These are phyloP conservation scores for Pleurotus tuoliensis DNA, from an alignment of 768 basidiomycete genomes.

Conservation along the genomic window DNA sequence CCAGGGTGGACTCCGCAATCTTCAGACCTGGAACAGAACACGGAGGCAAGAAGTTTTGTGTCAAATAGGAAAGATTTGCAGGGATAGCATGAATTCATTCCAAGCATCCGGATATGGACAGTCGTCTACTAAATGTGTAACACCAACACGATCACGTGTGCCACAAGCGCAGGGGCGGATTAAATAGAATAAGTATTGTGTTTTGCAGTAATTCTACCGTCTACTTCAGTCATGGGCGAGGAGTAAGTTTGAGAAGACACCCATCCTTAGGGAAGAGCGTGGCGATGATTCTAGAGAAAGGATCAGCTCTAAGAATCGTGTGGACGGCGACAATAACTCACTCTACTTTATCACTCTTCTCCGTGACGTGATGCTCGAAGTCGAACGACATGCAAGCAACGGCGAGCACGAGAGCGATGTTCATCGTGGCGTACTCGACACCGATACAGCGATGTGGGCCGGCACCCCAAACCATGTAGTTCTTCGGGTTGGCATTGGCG, in stretches of 20 bases:
- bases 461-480: conserved; percentile 93
- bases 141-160: conserved; percentile 4
- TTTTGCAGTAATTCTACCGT: too few species aligned
- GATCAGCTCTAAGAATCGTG: background rate
- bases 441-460: conserved; percentile 94
- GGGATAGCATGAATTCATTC: too few species aligned
- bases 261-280: conserved; percentile 96
- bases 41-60: background rate
- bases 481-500: conserved; percentile 84
- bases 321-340: conserved; percentile 35
- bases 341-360: conserved; percentile 76
- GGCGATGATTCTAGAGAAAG: conserved; percentile 72
- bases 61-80: background rate
- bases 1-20: background rate
- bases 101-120: background rate
- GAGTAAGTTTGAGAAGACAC: conserved; percentile 73
- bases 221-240: conserved; percentile 34
- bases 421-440: conserved; percentile 88
- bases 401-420: conserved; percentile 82
- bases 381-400: conserved; percentile 77
- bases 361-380: conserved; percentile 86
- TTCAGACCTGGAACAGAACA: background rate
- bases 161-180: background rate
- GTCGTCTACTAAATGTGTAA: background rate
- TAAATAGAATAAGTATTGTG: background rate